Evolutionary conservation across 2,329 filamentous ascomycete genomes (phyloP).

Genomic region (Fusarium staphyleae): DNA sequence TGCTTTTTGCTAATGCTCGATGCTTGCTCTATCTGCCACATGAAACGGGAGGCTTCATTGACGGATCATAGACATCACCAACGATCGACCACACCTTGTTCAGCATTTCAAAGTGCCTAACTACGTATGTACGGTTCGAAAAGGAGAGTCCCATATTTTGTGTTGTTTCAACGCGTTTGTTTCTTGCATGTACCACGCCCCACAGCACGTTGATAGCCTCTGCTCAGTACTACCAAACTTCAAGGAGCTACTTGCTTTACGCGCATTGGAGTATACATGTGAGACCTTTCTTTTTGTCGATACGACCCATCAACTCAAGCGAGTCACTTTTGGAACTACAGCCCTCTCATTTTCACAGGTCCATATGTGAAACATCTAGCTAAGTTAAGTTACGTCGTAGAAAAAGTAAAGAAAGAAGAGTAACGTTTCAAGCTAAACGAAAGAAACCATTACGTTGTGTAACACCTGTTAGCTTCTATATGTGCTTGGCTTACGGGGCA

Average conservation of each 20-base stretch:
- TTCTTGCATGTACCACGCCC: conserved; percentile 1
- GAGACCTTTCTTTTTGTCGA: background rate
- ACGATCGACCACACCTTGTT: background rate
- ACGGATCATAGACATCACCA: conserved; percentile 12
- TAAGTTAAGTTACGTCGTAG: conserved; percentile 14
- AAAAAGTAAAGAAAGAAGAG: conserved; percentile 20
- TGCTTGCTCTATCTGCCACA: conserved; percentile 22
- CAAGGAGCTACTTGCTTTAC: background rate
- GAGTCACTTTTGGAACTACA: background rate
- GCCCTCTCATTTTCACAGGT: conserved; percentile 11
- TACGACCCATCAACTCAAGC: background rate
- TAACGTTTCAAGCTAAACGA: background rate
- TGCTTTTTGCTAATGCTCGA: conserved; percentile 20
- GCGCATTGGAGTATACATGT: too few relatives aligned
- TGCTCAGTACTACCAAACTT: background rate
- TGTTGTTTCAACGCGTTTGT: background rate
- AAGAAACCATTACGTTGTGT: background rate
- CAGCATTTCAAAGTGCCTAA: background rate
- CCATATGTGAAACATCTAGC: conserved; percentile 9
- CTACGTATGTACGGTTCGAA: background rate
- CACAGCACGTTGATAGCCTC: background rate
- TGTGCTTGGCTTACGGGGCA: too few relatives aligned
- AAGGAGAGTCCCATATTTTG: background rate
- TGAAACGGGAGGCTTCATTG: conserved; percentile 35
- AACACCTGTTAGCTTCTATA: background rate